A percentile compares a stretch with the other conserved stretches of the same genome.
Conservation (phyloP, 73 alveolate species). For the Paramecium octaurelia region DNA sequence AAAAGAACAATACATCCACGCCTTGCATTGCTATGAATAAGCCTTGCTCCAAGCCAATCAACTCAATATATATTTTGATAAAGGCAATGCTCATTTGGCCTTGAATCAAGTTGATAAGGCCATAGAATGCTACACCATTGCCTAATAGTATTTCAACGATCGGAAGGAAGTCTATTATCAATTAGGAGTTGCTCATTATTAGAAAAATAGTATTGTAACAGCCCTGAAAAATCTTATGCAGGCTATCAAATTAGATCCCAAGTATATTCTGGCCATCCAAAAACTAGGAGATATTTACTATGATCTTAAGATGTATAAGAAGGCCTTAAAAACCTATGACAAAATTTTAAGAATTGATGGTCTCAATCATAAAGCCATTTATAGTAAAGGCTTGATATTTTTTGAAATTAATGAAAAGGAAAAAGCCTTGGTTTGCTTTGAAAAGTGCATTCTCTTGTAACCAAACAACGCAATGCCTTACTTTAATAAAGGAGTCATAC, state of each 20-base stretch:
- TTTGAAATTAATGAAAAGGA: neutral
- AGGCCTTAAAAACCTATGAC: neutral
- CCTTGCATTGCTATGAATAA: neutral
- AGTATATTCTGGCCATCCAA: neutral
- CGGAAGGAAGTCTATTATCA: neutral
- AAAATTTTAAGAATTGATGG: neutral
- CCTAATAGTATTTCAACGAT: neutral
- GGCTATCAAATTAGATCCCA: neutral
- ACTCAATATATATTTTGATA: neutral
- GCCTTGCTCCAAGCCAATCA: neutral
- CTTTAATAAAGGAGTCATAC: neutral
- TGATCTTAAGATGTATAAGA: neutral
- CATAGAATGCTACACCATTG: neutral
- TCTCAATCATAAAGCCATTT: neutral
- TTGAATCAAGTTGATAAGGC: neutral
- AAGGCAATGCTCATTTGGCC: neutral
- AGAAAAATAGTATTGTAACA: neutral
- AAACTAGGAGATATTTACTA: neutral
- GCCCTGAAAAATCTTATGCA: neutral
- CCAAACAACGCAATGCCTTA: neutral
- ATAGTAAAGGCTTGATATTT: neutral
- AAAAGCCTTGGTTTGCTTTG: neutral
- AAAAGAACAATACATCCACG: neutral
- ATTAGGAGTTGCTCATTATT: neutral
- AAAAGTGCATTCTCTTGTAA: neutral